Evolutionary conservation across 352 stramenopile species (phyloP).

Genomic region (Sclerospora graminicola): DNA sequence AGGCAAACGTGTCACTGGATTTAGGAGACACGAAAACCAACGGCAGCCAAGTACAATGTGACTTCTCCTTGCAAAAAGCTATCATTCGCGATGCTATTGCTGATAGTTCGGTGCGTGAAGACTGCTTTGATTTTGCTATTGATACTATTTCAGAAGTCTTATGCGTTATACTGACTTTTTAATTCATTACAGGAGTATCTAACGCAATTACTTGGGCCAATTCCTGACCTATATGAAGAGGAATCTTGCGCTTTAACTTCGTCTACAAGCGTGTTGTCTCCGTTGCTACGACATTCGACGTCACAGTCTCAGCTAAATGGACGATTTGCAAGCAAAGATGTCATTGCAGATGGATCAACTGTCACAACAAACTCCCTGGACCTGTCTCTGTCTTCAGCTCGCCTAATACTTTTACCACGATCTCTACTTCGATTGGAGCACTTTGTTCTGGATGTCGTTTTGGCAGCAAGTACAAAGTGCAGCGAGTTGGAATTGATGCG

Average conservation of each 20-base stretch:
- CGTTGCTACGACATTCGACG: slow-evolving; percentile 7
- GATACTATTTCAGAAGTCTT: background rate
- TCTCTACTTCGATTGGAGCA: slow-evolving; percentile 47
- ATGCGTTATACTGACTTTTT: no score
- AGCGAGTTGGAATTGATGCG: slow-evolving; percentile 32
- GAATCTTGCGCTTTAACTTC: slow-evolving; percentile 16
- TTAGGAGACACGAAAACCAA: slow-evolving; percentile 2
- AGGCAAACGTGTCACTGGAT: slow-evolving; percentile 12
- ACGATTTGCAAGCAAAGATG: slow-evolving; percentile 9
- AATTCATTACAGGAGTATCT: slow-evolving; percentile 25
- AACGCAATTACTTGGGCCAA: slow-evolving; percentile 26
- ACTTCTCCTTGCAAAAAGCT: slow-evolving; percentile 34
- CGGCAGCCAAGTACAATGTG: slow-evolving; percentile 16
- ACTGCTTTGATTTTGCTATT: background rate
- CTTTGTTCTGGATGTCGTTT: slow-evolving; percentile 39
- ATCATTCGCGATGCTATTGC: slow-evolving; percentile 37
- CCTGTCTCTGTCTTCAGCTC: slow-evolving; percentile 30
- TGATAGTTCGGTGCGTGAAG: slow-evolving; percentile 29
- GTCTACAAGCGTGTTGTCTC: slow-evolving; percentile 11
- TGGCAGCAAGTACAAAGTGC: slow-evolving; percentile 31
- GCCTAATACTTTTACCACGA: slow-evolving; percentile 38
- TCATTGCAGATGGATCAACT: slow-evolving; percentile 3
- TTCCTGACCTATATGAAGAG: slow-evolving; percentile 19
- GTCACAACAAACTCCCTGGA: slow-evolving; percentile 18
- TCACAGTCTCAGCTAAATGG: slow-evolving; percentile 22